Conservation (phyloP, 306 rosid genomes). For the Cucurbita ficifolia region DNA sequence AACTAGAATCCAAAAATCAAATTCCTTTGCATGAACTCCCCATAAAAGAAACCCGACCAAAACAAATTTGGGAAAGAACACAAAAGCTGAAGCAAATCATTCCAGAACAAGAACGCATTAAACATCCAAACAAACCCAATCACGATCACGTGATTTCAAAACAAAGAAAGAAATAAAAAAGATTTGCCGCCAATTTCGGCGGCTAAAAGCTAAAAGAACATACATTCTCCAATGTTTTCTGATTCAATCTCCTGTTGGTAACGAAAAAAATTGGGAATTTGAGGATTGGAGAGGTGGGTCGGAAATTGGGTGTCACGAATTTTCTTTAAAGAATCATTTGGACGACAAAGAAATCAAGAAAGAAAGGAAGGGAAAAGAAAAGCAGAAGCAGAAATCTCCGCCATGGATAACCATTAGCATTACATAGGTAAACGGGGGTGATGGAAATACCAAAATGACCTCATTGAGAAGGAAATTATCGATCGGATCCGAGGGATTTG, state of each 20-base stretch:
- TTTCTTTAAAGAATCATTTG: background rate
- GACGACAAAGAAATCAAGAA: background rate
- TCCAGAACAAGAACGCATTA: background rate
- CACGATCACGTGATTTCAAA: background rate
- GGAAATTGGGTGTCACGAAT: background rate
- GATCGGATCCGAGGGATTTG: background rate
- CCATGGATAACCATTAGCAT: slow-evolving; percentile 16
- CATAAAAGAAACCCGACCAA: background rate
- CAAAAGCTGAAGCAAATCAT: background rate
- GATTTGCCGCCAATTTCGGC: slow-evolving; percentile 2
- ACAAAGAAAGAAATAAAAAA: background rate
- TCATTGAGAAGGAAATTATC: background rate
- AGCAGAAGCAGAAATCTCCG: background rate
- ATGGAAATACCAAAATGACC: background rate
- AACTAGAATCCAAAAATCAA: no score
- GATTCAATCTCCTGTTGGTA: background rate
- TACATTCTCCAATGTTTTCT: background rate
- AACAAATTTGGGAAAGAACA: background rate
- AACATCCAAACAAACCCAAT: background rate
- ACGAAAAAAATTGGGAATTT: background rate
- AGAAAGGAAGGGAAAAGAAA: slow-evolving; percentile 1
- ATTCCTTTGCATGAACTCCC: background rate
- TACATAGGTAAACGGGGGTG: slow-evolving; percentile 17
- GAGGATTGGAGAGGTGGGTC: background rate
- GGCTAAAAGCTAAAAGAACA: background rate